Conservation (phyloP, 2,329 filamentous ascomycete genomes). For the Magnaporthales sp. region DNA sequence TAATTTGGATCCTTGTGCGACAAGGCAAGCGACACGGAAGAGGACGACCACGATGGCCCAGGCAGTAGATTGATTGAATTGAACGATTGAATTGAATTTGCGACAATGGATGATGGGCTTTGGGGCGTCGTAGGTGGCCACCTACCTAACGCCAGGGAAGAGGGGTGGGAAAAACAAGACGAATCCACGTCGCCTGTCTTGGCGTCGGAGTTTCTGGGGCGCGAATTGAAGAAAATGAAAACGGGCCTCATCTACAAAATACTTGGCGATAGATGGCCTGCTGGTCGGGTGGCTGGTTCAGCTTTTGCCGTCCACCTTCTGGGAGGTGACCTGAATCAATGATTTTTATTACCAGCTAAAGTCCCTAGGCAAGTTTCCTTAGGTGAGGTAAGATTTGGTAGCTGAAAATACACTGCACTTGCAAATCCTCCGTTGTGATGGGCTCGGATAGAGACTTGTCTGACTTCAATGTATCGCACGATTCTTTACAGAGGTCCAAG, state of each 20-base stretch:
- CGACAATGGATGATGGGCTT: neutral
- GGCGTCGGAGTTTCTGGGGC: neutral
- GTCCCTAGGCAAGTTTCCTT: neutral
- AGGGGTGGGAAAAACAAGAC: neutral
- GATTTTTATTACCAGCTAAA: neutral
- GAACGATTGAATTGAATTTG: neutral
- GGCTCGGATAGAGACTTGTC: neutral
- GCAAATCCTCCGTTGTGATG: neutral
- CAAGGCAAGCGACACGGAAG: neutral
- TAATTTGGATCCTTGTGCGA: neutral
- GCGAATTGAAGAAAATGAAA: neutral
- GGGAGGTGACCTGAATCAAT: neutral
- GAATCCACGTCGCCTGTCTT: neutral
- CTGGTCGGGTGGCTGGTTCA: neutral
- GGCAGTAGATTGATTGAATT: neutral
- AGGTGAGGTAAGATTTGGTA: neutral
- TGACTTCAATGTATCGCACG: neutral
- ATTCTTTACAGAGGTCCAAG: neutral
- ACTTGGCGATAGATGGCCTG: neutral
- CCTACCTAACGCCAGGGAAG: neutral
- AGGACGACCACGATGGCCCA: neutral
- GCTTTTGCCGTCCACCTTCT: neutral
- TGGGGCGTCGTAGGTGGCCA: neutral
- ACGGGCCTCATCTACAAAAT: neutral
- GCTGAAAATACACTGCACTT: neutral